Percentiles rank a stretch among this genome's conserved stretches.
phyloP scores from a whole-genome alignment of 1,139 yeast genomes.

The Kodamaea ohmeri region DNA sequence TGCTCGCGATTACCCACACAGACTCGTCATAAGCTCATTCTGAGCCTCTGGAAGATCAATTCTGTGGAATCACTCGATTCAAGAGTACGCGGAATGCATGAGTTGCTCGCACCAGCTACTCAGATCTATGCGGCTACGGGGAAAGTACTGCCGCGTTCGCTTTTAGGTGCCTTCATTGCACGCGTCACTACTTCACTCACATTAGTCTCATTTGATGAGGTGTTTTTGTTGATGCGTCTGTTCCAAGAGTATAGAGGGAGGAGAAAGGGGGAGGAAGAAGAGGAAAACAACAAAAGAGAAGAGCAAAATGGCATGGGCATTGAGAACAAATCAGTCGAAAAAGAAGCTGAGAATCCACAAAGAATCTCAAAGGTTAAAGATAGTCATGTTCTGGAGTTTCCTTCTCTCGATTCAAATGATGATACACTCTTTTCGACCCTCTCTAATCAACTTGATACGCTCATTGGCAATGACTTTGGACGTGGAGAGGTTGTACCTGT shows the following conservation, averaged over 20 bases:
- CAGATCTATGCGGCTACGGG: constrained; percentile 9
- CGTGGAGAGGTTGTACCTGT: constrained; percentile 28
- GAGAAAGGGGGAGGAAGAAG: constrained; percentile 8
- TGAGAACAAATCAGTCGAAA: not conserved
- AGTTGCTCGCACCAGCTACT: constrained; percentile 12
- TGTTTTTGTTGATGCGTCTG: constrained; percentile 50
- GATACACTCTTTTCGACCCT: constrained; percentile 22
- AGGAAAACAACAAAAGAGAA: constrained; percentile 13
- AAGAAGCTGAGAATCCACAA: no score
- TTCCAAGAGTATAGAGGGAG: constrained; percentile 50
- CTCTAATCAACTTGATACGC: constrained; percentile 22
- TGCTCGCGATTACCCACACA: constrained; percentile 15
- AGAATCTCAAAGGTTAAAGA: no score
- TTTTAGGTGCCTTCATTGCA: constrained; percentile 36
- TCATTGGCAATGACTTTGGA: constrained; percentile 14
- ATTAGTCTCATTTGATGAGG: constrained; percentile 58
- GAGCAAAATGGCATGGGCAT: not conserved
- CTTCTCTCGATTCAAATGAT: not conserved
- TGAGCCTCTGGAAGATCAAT: constrained; percentile 30
- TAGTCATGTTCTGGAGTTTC: no score
- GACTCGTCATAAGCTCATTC: constrained; percentile 16
- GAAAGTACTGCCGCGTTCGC: constrained; percentile 32
- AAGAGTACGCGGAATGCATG: constrained; percentile 15
- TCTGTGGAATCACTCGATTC: constrained; percentile 37
- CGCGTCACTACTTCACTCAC: constrained; percentile 48